Base-by-base conservation (phyloP, 805 yeast genomes). In the Candida morakotiae region DNA sequence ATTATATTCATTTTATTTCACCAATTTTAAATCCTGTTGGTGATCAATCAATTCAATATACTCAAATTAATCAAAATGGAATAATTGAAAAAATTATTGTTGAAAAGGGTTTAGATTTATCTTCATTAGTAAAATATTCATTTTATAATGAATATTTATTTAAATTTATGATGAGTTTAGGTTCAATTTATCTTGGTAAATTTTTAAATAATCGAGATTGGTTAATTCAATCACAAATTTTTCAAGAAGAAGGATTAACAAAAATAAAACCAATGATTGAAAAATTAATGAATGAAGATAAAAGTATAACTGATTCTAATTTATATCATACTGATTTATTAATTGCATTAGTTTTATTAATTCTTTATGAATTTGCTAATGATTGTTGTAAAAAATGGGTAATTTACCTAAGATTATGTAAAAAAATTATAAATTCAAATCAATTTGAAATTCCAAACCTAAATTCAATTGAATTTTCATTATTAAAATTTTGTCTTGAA, bases 11-110 rank as follows among this genome's bases (percentile, higher is more conserved):
- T 16, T 54, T 48, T 31, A 47, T 56, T 18, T 49, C 56, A 2
- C 62, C 62, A 1, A 54, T 55, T n/a, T 45, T 55, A 27, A 52
- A 55, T 35, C 62, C 62, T n/a, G 42, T 55, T 15, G 55, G 55
- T 3, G 35, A 36, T 21, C 15, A 41, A 29, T 14, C 39, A n/a
- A 23, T 37, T 27, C 31, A 35, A n/a, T 33, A 44, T 29, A 34
- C 31, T 11, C 31, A 44, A 34, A 23, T 19, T 5, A 22, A 16
- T 16, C 18, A 22, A n/a, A 9, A 9, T 19, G 40, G 19, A 34
- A 29, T 2, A 36, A 31, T 28, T 35, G 11, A 22, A 15, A 15
- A 42, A 19, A 43, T 55, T 3, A 39, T 41, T 15, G 43, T 56
- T 14, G 59, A 56, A 34, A 48, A 39, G 15, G 60, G 62, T 11